Percentiles rank a stretch among this genome's conserved stretches.
Evolutionary conservation across 768 basidiomycete species (phyloP).

Genomic region (Hemileccinum impolitum): DNA sequence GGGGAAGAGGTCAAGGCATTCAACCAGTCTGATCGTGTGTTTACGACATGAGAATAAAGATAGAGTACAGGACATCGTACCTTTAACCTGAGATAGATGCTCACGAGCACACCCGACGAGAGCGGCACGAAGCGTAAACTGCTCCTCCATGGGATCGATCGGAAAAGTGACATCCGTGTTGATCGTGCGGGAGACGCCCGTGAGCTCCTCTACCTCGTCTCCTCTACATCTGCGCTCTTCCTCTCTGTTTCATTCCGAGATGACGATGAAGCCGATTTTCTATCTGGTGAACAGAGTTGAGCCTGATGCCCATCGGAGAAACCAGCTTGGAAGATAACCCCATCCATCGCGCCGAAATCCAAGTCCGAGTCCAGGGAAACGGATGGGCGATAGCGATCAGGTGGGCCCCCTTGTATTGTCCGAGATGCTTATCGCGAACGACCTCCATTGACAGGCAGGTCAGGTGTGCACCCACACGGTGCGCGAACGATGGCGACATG

Average conservation of each 20-base stretch:
- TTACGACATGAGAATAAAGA: neutral
- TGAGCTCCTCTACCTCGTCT: neutral
- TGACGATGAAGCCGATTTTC: neutral
- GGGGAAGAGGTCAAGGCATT: conserved; percentile 45
- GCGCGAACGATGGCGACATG: too few relatives aligned
- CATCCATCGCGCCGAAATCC: neutral
- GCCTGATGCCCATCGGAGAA: neutral
- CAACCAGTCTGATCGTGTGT: conserved; percentile 46
- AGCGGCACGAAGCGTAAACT: conserved; percentile 51
- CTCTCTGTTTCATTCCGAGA: conserved; percentile 1
- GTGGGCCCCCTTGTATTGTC: neutral
- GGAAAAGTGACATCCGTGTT: conserved; percentile 47
- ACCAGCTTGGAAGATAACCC: neutral
- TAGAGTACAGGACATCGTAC: conserved; percentile 2
- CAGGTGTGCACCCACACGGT: conserved; percentile 4
- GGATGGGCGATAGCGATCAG: neutral
- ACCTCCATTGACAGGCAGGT: neutral
- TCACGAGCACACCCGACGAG: conserved; percentile 49
- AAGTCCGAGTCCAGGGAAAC: neutral
- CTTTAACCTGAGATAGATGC: conserved; percentile 67
- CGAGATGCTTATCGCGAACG: conserved; percentile 9
- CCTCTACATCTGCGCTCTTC: neutral
- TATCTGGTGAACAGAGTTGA: neutral
- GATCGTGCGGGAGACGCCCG: conserved; percentile 6
- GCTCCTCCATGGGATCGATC: conserved; percentile 42